phyloP scores from a whole-genome alignment of 73 alveolate genomes.

The Diophrys appendiculata region DNA sequence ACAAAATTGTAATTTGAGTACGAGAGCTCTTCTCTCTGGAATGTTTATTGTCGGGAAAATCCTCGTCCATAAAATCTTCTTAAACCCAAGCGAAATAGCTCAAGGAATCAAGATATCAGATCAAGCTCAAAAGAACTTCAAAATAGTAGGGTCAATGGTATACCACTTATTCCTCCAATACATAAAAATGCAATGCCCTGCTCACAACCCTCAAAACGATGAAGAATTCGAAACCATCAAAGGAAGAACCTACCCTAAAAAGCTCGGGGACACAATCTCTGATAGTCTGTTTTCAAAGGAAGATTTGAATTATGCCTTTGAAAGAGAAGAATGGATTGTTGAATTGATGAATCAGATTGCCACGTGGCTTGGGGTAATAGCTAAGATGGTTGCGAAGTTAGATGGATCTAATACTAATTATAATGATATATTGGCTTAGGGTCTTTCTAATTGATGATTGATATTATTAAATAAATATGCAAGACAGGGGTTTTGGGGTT shows the following conservation, averaged over 20 bases:
- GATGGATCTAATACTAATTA: too few species aligned
- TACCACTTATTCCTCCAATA: slow-evolving; percentile 5
- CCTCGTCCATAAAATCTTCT: slow-evolving; percentile 22
- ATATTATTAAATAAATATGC: too few species aligned
- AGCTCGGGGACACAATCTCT: too few species aligned
- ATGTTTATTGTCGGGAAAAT: slow-evolving; percentile 45
- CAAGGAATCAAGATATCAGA: slow-evolving; percentile 6
- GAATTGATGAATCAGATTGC: too few species aligned
- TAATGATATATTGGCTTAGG: too few species aligned
- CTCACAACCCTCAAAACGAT: slow-evolving; percentile 23
- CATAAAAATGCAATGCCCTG: neutral
- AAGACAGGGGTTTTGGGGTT: too few species aligned
- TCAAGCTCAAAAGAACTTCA: slow-evolving; percentile 4
- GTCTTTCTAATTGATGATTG: too few species aligned
- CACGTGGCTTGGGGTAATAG: too few species aligned
- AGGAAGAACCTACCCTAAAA: slow-evolving; percentile 7
- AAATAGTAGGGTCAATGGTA: slow-evolving; percentile 11
- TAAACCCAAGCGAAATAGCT: slow-evolving; percentile 43
- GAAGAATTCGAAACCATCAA: neutral
- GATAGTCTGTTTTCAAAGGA: too few species aligned
- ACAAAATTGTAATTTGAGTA: neutral
- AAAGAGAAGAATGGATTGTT: too few species aligned
- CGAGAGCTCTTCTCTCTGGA: slow-evolving; percentile 36
- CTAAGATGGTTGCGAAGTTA: too few species aligned
- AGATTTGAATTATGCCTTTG: too few species aligned